Conservation (phyloP, 148 eudicot genomes). For the Fagopyrum homotropicum region DNA sequence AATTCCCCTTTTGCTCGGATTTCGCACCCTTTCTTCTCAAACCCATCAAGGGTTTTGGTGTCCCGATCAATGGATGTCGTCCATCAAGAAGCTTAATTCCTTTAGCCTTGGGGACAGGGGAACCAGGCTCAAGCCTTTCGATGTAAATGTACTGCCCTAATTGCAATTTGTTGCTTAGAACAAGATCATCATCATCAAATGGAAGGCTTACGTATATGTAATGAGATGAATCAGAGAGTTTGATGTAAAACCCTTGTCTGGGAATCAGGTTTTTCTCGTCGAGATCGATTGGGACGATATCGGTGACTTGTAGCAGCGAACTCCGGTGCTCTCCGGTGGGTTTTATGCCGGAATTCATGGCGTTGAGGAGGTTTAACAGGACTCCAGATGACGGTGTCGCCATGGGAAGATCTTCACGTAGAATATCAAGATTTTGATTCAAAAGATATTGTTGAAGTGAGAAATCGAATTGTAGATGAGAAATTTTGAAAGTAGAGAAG, state of each 20-base stretch:
- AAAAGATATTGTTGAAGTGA: no score
- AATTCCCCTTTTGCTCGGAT: constrained; percentile 28
- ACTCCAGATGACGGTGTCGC: constrained; percentile 73
- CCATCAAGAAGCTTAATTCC: constrained; percentile 82
- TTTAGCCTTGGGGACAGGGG: constrained; percentile 70
- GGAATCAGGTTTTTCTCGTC: constrained; percentile 79
- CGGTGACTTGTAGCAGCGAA: constrained; percentile 73
- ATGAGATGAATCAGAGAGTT: constrained; percentile 83
- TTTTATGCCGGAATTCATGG: constrained; percentile 62
- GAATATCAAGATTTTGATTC: no score
- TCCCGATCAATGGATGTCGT: constrained; percentile 71
- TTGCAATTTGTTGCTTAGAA: constrained; percentile 77
- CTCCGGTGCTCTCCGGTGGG: constrained; percentile 71
- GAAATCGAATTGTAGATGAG: no score
- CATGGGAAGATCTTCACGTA: constrained; percentile 23
- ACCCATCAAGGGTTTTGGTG: constrained; percentile 80
- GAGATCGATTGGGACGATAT: constrained; percentile 84
- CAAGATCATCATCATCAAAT: constrained; percentile 83
- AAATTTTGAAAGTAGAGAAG: no score
- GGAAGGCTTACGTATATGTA: constrained; percentile 73
- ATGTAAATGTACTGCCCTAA: constrained; percentile 82
- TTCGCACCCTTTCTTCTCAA: constrained; percentile 43
- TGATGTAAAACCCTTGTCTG: constrained; percentile 74
- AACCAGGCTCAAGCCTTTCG: constrained; percentile 62
- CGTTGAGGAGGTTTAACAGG: constrained; percentile 58